Conservation (phyloP, 331 rosid genomes). For the Malus hybrid region DNA sequence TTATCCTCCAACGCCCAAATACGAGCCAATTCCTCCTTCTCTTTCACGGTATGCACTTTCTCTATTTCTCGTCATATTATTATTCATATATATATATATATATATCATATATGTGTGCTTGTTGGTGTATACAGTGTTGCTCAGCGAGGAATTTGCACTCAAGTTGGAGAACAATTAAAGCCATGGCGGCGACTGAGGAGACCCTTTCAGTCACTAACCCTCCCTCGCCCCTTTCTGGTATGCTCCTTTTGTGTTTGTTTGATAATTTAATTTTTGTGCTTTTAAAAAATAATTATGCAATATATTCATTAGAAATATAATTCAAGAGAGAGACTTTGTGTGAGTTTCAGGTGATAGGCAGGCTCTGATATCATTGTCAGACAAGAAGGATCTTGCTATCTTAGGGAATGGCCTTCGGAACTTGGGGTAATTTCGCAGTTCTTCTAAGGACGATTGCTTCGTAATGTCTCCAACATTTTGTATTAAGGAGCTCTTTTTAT, state of each 20-base stretch:
- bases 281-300: too few relatives aligned
- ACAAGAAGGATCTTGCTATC: slow-evolving; percentile 71
- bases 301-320: too few relatives aligned
- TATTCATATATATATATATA: neutral
- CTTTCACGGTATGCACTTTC: neutral
- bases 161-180: neutral
- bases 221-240: neutral
- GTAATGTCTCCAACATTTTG: neutral
- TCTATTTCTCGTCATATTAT: neutral
- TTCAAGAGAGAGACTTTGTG: neutral
- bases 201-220: neutral
- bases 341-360: slow-evolving; percentile 53
- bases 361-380: slow-evolving; percentile 81
- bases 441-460: neutral
- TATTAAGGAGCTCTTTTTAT: neutral
- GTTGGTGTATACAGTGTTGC: neutral
- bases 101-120: neutral
- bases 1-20: neutral
- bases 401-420: slow-evolving; percentile 76
- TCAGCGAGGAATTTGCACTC: neutral
- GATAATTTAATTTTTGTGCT: neutral
- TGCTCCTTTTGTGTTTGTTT: neutral
- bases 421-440: slow-evolving; percentile 59
- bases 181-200: neutral
- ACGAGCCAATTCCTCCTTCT: neutral